A percentile compares a stretch with the other conserved stretches of the same genome.
phyloP scores from a whole-genome alignment of 75 land plant genomes.

The Cunninghamia lanceolata region DNA sequence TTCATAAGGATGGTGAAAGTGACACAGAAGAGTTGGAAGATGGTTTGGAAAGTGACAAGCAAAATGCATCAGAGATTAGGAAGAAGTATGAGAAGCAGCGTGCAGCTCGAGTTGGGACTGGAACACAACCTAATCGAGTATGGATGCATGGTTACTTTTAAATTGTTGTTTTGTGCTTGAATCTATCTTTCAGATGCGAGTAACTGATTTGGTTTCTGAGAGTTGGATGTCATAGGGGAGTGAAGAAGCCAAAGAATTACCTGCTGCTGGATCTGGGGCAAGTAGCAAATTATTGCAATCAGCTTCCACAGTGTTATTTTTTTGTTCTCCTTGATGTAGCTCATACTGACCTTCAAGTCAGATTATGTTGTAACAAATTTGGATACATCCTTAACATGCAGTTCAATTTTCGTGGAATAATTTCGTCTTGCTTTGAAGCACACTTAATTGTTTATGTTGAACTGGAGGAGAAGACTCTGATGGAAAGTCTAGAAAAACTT shows the following conservation, averaged over 20 bases:
- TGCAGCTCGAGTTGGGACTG: conserved; percentile 53
- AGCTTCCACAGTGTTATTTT: background rate
- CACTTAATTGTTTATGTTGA: conserved; percentile 89
- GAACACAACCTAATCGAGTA: conserved; percentile 26
- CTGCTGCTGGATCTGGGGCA: conserved; percentile 67
- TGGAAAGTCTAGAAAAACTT: conserved; percentile 95
- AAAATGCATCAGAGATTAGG: conserved; percentile 68
- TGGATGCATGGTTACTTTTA: background rate
- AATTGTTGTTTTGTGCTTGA: background rate
- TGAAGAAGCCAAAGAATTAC: conserved; percentile 40
- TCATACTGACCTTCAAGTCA: background rate
- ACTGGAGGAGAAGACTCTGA: conserved; percentile 91
- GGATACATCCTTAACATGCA: conserved; percentile 22
- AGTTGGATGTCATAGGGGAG: conserved; percentile 43
- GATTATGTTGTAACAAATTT: background rate
- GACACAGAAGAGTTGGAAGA: conserved; percentile 66
- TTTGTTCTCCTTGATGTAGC: background rate
- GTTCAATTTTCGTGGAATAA: conserved; percentile 94
- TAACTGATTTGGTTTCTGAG: background rate
- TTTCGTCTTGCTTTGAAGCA: conserved; percentile 97
- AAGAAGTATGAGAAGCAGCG: conserved; percentile 95
- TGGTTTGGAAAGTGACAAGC: conserved; percentile 46
- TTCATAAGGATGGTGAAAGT: conserved; percentile 38
- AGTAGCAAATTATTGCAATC: conserved; percentile 8
- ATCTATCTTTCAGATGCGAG: background rate